A percentile compares a stretch with the other conserved stretches of the same genome.
phyloP scores from a whole-genome alignment of 257 asterid genomes.

The Nicotiana sylvestris region DNA sequence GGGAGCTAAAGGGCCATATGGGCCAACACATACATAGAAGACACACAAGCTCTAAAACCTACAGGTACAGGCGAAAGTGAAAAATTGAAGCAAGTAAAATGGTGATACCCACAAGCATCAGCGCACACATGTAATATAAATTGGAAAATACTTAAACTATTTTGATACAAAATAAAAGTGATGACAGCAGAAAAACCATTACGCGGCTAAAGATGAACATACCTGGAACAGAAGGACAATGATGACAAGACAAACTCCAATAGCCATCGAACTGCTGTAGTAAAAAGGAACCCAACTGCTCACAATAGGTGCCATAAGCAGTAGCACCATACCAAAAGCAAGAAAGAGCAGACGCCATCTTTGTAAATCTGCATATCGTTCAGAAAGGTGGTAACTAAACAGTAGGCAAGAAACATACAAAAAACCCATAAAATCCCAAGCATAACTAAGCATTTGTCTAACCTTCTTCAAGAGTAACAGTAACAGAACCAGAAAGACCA shows the following conservation, averaged over 20 bases:
- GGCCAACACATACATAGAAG: background rate
- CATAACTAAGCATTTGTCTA: conserved; percentile 7
- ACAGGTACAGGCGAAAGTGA: background rate
- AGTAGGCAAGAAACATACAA: background rate
- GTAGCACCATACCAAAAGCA: conserved; percentile 54
- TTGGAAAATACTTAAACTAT: background rate
- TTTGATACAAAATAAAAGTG: background rate
- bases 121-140: background rate
- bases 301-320: conserved; percentile 76
- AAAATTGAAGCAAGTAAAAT: background rate
- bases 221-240: conserved; percentile 90
- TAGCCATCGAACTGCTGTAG: conserved; percentile 89
- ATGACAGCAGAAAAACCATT: background rate
- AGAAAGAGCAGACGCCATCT: conserved; percentile 64
- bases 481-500: conserved; percentile 62
- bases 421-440: background rate
- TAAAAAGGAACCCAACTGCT: conserved; percentile 94
- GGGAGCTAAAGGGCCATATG: background rate
- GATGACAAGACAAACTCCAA: conserved; percentile 76
- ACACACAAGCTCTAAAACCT: background rate
- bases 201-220: background rate
- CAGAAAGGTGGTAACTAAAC: conserved; percentile 10
- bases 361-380: conserved; percentile 56
- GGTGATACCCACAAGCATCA: background rate
- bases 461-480: conserved; percentile 59